Base-by-base conservation (phyloP, 1,139 yeast species). In the Protomyces lactucae-debilis region DNA sequence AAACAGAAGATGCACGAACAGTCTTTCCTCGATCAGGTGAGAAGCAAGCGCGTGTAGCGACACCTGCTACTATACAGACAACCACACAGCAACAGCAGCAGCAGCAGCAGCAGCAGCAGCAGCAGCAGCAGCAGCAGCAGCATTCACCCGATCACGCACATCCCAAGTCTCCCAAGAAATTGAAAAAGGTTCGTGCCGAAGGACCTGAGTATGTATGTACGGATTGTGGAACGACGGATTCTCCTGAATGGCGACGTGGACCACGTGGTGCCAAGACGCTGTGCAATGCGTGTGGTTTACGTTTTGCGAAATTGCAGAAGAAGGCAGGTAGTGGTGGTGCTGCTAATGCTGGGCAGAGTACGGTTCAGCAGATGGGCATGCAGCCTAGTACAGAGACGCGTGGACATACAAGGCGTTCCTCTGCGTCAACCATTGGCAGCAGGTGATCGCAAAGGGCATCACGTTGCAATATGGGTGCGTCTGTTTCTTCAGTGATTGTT, bases 161-260 rank as follows among this genome's bases (percentile, higher is more conserved):
- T 37, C 10, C 43, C 43, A 37, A 37, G 3, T 14, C 43, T 12
- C 14, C 48, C 48, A 43, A 43, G 10, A 43, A 43, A 18, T 21
- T 16, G 23, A 56, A 66, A 57, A 67, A 67, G 57, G 28, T 55
- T 5, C 57, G 63, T 39, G 28, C 53, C 45, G 65, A 67, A 9
- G 64, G 56, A 40, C 68, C 54, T 28, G 32, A 36, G 36, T 64
- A 65, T 65, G 63, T 66, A 37, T 75, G 77, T 67, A 65, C 71
- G 16, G 79, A 78, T 67, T 84, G 88, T 72, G 87, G 86, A n/a
- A 83, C 85, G 32, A 82, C 83, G 3, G 85, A 83, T 70, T 82
- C 86, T 3, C 87, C 87, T 3, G 87, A 84, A 70, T 84, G 88
- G 88, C 77, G 88, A 68, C 77, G 85, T 68, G 88, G 88, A 1